Base-by-base conservation (phyloP, 371 early-diverging fungal genomes). In the Apophysomyces variabilis region DNA sequence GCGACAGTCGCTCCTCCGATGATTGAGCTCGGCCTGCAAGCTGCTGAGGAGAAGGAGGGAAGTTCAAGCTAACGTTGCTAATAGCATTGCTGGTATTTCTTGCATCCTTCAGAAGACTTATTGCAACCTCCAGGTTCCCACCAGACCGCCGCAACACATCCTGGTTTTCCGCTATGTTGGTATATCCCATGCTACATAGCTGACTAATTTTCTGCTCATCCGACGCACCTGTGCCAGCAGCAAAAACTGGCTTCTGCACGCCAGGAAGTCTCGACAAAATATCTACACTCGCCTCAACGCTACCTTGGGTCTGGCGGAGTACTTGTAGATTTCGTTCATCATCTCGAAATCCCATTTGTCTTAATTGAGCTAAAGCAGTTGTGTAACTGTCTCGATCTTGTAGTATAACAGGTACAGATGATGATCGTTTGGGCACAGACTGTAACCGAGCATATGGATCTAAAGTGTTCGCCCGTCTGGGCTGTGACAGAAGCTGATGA, bases 281-380 rank as follows among this genome's bases (percentile, higher is more conserved):
- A 71, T 91, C 92, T 35, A 94, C 79, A 7, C 95, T 90, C 11
- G 80, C 77, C 18, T 89, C 87, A 9, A 96, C 65, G 56, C 87
- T 86, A 36, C 95, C 95, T 36, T 88, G 84, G n/a, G 91, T 87
- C 46, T 84, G 79, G n/a, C 77, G 71, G 43, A 92, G 78, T 4
- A 89, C 89, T 61, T 81, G 83, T 11, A 75, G 76, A 64, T 87
- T 92, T 63, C 77, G 81, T 11, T 75, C 69, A 0, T 84, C 84
- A 62, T 91, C 87, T 36, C 74, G 81, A 62, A 90, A 96, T 21
- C 96, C 96, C 92, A 96, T 89, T 38, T 91, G 89, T 16, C 79
- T 83, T 58, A 92, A 68, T 38, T 71, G 60, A 7, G 61, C 64
- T 36, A 73, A 36, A 26, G 41, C 62, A 0, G 50, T 32, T 12